Conservation (phyloP, 1,284 basidiomycete species). For the Moesziomyces globuligerus region DNA sequence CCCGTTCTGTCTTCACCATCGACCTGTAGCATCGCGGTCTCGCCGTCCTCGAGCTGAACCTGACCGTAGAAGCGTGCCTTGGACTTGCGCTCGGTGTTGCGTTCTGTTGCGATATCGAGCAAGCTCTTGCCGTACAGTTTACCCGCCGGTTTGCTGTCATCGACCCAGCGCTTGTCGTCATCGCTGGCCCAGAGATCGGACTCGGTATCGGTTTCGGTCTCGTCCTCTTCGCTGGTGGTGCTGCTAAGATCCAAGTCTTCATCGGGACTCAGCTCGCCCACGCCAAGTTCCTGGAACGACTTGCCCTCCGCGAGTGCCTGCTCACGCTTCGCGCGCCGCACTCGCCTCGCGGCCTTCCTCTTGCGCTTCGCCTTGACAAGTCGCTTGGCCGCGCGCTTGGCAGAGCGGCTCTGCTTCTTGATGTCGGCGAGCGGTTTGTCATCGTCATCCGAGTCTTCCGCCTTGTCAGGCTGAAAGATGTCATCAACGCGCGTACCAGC, state of each 20-base stretch:
- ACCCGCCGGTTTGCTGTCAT: constrained; percentile 60
- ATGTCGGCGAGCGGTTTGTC: constrained; percentile 46
- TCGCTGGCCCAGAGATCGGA: constrained; percentile 49
- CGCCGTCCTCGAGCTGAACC: constrained; percentile 45
- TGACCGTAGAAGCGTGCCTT: constrained; percentile 62
- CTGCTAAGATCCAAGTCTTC: constrained; percentile 58
- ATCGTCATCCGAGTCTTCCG: constrained; percentile 37
- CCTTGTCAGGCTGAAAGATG: constrained; percentile 27
- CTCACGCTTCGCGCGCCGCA: constrained; percentile 48
- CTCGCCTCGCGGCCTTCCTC: constrained; percentile 49
- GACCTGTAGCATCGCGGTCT: constrained; percentile 22
- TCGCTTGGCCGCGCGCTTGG: constrained; percentile 48
- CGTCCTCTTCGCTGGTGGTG: constrained; percentile 39
- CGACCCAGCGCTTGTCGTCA: constrained; percentile 59
- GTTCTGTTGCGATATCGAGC: constrained; percentile 51
- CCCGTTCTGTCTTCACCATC: constrained; percentile 12
- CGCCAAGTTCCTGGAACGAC: constrained; percentile 47
- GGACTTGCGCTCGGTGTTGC: constrained; percentile 30
- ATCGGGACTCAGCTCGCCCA: constrained; percentile 57
- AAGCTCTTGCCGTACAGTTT: constrained; percentile 64
- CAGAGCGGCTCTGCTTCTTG: constrained; percentile 36
- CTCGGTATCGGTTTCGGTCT: constrained; percentile 34
- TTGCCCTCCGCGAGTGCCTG: constrained; percentile 45
- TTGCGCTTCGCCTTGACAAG: constrained; percentile 52
- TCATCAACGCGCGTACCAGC: constrained; percentile 38